Evolutionary conservation across 2,329 filamentous ascomycete species (phyloP), one percentile per base, ranked within the genome.

Genomic region (Teratosphaeria pseudoeucalypti): DNA sequence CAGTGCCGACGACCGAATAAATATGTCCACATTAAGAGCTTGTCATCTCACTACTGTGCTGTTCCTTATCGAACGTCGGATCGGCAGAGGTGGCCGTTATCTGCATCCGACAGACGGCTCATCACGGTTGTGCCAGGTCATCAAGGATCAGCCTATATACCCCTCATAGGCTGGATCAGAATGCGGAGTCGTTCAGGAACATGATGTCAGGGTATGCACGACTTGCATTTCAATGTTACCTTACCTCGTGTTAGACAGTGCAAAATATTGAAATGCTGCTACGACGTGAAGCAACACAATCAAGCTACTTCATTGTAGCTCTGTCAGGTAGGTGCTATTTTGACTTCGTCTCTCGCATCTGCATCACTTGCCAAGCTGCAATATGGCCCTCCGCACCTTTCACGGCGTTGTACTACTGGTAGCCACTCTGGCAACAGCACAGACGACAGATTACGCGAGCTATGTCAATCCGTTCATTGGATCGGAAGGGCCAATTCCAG

Each of bases 391-490:
- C 11, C 1, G n/a, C 37, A 14, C 37, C 16, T 16, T 14, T 43
- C 11, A 43, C 16, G 37, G 37, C 37, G 5, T 43, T 43, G 5
- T 43, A 43, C 37, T 43, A 6, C 16, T 43, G 37, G 37, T 43
- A n/a, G 11, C 7, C 11, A 43, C 12, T n/a, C 12, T 14, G 37
- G 37, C 11, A 14, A n/a, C 11, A 43, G 37, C 37, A 14, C 37
- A 43, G 11, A 43, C 7, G 47, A 57, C 63, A 54, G 70, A 78
- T 63, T 77, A 73, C 59, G 66, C 75, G 1, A 64, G 75, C 61
- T 75, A 76, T 70, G 79, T 82, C 7, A 79, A 81, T 61, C 77
- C 75, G 0, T 79, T 82, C 58, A 78, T 81, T 54, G 79, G 79
- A 1, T 75, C 77, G 12, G 75, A 79, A 63, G 78, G 79, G 0